Evolutionary conservation across 495 filamentous ascomycete species (phyloP).

Genomic region (Neohortaea acidophila): DNA sequence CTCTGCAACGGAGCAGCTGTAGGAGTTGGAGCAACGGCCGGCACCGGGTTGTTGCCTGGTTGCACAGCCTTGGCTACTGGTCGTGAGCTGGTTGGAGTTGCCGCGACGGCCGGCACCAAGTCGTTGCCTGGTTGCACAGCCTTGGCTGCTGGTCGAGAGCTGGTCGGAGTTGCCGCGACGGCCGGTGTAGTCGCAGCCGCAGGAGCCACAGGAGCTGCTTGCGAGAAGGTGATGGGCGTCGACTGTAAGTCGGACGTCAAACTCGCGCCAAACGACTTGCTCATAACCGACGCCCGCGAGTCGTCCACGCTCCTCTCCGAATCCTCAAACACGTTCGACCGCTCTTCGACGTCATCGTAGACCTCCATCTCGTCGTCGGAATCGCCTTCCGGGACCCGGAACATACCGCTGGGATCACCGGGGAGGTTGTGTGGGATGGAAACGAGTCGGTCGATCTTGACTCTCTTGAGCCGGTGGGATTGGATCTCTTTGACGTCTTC

Average conservation of each 20-base stretch:
- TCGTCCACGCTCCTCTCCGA: not conserved
- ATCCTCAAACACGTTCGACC: slow-evolving; percentile 8
- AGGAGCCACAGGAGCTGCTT: not conserved
- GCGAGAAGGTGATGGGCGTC: not conserved
- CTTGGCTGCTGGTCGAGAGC: not conserved
- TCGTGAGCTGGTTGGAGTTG: not conserved
- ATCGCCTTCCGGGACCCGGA: slow-evolving; percentile 15
- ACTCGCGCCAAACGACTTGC: not conserved
- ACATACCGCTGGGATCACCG: slow-evolving; percentile 9
- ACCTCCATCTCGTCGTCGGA: slow-evolving; percentile 19
- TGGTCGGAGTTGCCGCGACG: not conserved
- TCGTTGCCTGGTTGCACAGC: too few relatives aligned
- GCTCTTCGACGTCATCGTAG: slow-evolving; percentile 1
- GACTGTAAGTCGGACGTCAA: not conserved
- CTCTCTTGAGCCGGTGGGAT: slow-evolving; percentile 9
- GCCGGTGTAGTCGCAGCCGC: not conserved
- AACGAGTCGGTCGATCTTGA: slow-evolving; percentile 14
- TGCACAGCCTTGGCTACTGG: not conserved
- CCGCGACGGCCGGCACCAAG: too few relatives aligned
- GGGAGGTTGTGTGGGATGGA: slow-evolving; percentile 16
- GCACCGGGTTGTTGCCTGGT: too few relatives aligned
- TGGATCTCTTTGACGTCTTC: slow-evolving; percentile 13
- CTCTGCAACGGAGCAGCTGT: too few relatives aligned
- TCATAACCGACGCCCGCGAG: not conserved
- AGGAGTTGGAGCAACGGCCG: not conserved